phyloP scores from a whole-genome alignment of 768 basidiomycete genomes.

The Holtermannia corniformis region DNA sequence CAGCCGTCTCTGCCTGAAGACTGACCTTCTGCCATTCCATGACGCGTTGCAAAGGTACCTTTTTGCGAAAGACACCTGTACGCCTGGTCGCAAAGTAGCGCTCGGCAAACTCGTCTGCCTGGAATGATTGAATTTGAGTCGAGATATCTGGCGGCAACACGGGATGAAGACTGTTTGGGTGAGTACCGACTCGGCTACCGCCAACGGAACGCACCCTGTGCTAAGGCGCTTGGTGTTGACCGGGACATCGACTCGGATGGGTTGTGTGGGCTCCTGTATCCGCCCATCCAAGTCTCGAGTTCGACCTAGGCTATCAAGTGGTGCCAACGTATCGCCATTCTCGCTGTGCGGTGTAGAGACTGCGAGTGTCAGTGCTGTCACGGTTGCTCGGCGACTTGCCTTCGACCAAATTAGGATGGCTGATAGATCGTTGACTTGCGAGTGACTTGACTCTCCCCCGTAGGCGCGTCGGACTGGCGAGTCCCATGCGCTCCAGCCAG shows the following conservation, averaged over 20 bases:
- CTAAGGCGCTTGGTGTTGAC: conserved; percentile 44
- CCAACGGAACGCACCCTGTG: conserved; percentile 56
- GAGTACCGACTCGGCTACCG: not conserved
- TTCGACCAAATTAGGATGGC: not conserved
- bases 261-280: conserved; percentile 3
- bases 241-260: conserved; percentile 17
- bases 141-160: conserved; percentile 70
- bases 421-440: not conserved
- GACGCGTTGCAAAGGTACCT: conserved; percentile 69
- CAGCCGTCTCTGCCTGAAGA: not conserved
- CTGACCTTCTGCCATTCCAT: conserved; percentile 84
- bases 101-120: conserved; percentile 71
- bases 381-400: not conserved
- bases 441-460: not conserved
- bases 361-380: too few relatives aligned
- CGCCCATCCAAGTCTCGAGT: not conserved
- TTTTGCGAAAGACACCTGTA: conserved; percentile 62
- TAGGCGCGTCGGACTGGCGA: not conserved
- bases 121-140: conserved; percentile 77
- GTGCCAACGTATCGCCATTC: not conserved
- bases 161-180: conserved; percentile 54
- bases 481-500: not conserved
- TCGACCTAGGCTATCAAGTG: not conserved
- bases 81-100: conserved; percentile 84
- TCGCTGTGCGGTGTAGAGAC: not conserved